Percentiles rank a stretch among this genome's conserved stretches.
phyloP scores from a whole-genome alignment of 768 basidiomycete genomes.

The Panaeolus papilionaceus region DNA sequence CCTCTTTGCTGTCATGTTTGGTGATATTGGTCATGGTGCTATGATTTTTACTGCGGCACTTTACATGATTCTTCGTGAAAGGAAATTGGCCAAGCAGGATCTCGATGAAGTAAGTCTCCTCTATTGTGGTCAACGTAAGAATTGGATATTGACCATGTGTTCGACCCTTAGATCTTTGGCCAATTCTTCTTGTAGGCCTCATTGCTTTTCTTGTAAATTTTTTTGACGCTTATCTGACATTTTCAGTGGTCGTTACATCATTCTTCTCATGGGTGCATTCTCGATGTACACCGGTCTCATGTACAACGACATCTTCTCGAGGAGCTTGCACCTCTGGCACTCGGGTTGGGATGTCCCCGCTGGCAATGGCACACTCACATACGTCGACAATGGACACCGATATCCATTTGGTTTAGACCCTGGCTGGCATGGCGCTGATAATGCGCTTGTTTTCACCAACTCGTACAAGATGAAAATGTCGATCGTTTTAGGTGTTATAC shows the following conservation, averaged over 20 bases:
- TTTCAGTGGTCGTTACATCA: conserved; percentile 94
- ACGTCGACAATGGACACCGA: conserved; percentile 59
- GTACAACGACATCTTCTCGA: conserved; percentile 99
- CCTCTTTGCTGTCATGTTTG: conserved; percentile 99
- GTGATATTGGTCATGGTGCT: conserved; percentile 95
- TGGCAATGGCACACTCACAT: conserved; percentile 47
- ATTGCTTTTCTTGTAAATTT: conserved; percentile 21
- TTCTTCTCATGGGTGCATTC: conserved; percentile 97
- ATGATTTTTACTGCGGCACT: conserved; percentile 80
- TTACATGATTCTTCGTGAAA: conserved; percentile 89
- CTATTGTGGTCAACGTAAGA: conserved; percentile 2
- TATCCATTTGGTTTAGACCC: conserved; percentile 97
- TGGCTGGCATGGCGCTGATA: conserved; percentile 93
- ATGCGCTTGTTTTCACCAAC: conserved; percentile 92
- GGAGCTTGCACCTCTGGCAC: conserved; percentile 83
- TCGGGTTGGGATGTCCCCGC: conserved; percentile 88
- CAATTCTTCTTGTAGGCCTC: conserved; percentile 84
- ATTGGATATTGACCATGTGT: conserved; percentile 18
- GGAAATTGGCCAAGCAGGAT: conserved; percentile 72
- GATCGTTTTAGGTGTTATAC: conserved; percentile 93
- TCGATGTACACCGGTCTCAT: conserved; percentile 96
- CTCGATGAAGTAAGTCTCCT: conserved; percentile 68
- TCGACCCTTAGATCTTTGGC: conserved; percentile 65
- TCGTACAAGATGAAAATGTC: conserved; percentile 99
- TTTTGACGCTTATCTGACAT: conserved; percentile 23